These are phyloP conservation scores for Trichoderma virens DNA, from an alignment of 495 filamentous ascomycete species.

Conservation along the genomic window DNA sequence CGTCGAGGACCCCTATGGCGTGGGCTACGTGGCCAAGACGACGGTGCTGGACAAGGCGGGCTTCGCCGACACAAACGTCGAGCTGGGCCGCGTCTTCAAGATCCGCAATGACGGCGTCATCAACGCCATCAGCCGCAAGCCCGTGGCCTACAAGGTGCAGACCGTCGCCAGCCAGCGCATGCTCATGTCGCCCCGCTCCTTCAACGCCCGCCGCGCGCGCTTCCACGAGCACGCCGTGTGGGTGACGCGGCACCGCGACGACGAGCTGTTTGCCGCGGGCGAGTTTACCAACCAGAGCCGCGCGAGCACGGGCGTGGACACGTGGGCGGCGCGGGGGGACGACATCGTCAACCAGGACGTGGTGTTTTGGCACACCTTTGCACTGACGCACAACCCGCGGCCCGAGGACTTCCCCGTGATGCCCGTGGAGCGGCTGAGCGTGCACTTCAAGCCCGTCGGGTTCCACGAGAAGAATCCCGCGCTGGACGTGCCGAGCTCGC, in stretches of 20 bases:
- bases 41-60: constrained; percentile 42
- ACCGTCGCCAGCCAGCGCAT: constrained; percentile 5
- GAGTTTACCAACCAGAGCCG: constrained; percentile 48
- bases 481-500: constrained; percentile 72
- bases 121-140: constrained; percentile 79
- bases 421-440: constrained; percentile 72
- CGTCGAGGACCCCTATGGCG: constrained; percentile 79
- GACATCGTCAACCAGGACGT: constrained; percentile 79
- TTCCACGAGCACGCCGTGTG: constrained; percentile 55
- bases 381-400: constrained; percentile 82
- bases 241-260: constrained; percentile 69
- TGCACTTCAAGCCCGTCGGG: constrained; percentile 75
- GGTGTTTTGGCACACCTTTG: constrained; percentile 96
- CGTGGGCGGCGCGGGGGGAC: constrained; percentile 25
- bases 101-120: constrained; percentile 28
- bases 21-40: constrained; percentile 38
- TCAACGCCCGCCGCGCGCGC: constrained; percentile 71
- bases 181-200: constrained; percentile 28
- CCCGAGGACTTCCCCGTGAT: constrained; percentile 95
- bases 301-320: background rate
- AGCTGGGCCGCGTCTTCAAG: constrained; percentile 60
- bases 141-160: constrained; percentile 9
- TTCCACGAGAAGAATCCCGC: constrained; percentile 85
- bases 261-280: constrained; percentile 72
- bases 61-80: constrained; percentile 48